Conservation (phyloP, 176 grass and related monocot genomes). For the Hyparrhenia diplandra region DNA sequence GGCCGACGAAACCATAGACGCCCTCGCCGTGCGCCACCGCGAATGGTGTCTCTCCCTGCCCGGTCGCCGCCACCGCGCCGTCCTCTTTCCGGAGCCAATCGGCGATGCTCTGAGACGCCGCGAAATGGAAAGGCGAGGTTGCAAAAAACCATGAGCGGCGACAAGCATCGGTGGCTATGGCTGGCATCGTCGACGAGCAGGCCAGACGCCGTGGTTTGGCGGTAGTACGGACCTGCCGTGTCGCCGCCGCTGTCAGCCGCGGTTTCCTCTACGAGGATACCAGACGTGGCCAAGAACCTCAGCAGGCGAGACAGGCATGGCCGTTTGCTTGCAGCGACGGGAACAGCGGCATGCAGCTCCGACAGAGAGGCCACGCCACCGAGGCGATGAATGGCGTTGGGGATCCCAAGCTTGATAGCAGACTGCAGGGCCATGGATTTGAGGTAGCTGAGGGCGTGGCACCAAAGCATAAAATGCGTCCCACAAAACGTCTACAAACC, state of each 20-base stretch:
- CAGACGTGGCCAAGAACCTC: slow-evolving; percentile 1
- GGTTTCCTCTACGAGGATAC: neutral
- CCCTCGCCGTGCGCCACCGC: neutral
- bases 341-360: neutral
- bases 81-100: slow-evolving; percentile 21
- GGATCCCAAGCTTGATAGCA: too few species aligned
- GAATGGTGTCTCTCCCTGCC: neutral
- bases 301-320: slow-evolving; percentile 32
- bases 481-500: too few species aligned
- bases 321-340: neutral
- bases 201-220: slow-evolving; percentile 27
- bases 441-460: too few species aligned
- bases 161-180: too few species aligned
- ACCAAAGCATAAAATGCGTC: too few species aligned
- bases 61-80: neutral
- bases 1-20: neutral
- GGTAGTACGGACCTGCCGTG: neutral
- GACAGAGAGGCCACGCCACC: too few species aligned
- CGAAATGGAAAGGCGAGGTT: neutral
- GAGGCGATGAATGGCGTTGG: too few species aligned
- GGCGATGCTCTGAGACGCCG: neutral
- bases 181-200: slow-evolving; percentile 6
- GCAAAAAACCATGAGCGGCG: too few species aligned
- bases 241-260: neutral
- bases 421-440: too few species aligned